phyloP scores from a whole-genome alignment of 768 basidiomycete species.

The Dentipellis sp. region DNA sequence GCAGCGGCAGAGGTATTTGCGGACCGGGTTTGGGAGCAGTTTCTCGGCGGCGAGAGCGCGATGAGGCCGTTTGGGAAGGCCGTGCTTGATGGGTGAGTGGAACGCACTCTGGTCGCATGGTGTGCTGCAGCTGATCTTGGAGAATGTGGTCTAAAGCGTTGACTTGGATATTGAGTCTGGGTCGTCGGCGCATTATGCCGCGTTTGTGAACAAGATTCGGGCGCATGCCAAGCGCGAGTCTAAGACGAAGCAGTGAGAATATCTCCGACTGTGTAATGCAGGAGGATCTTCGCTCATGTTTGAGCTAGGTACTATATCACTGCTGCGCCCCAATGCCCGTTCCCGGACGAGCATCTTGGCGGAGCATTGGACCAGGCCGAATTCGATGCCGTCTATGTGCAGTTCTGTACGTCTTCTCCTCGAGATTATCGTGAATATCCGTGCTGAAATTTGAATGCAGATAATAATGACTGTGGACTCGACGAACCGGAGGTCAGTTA shows the following conservation, averaged over 20 bases:
- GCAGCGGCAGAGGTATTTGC: slow-evolving; percentile 50
- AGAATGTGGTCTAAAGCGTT: slow-evolving; percentile 24
- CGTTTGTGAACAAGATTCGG: slow-evolving; percentile 41
- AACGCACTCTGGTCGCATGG: not conserved
- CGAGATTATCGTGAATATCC: not conserved
- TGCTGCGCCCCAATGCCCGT: slow-evolving; percentile 60
- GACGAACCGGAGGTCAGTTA: slow-evolving; percentile 35
- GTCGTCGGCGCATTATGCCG: slow-evolving; percentile 17
- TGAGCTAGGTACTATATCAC: slow-evolving; percentile 51
- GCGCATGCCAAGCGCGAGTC: slow-evolving; percentile 38
- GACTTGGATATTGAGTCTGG: slow-evolving; percentile 77
- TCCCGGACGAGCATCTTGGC: slow-evolving; percentile 54
- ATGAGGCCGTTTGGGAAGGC: slow-evolving; percentile 67
- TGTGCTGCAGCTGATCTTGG: no score
- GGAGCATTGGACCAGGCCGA: slow-evolving; percentile 47
- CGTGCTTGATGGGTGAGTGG: slow-evolving; percentile 58
- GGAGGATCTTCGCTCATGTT: not conserved
- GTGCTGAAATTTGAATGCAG: slow-evolving; percentile 7
- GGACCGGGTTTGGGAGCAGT: slow-evolving; percentile 61
- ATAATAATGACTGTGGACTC: slow-evolving; percentile 50
- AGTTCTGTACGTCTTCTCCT: slow-evolving; percentile 39
- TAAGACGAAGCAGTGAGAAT: slow-evolving; percentile 34
- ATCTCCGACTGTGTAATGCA: not conserved
- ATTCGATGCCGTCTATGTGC: slow-evolving; percentile 70
- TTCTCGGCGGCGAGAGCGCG: slow-evolving; percentile 51